Conservation (phyloP, 2,329 filamentous ascomycete genomes). For the Fusarium verrucosum region DNA sequence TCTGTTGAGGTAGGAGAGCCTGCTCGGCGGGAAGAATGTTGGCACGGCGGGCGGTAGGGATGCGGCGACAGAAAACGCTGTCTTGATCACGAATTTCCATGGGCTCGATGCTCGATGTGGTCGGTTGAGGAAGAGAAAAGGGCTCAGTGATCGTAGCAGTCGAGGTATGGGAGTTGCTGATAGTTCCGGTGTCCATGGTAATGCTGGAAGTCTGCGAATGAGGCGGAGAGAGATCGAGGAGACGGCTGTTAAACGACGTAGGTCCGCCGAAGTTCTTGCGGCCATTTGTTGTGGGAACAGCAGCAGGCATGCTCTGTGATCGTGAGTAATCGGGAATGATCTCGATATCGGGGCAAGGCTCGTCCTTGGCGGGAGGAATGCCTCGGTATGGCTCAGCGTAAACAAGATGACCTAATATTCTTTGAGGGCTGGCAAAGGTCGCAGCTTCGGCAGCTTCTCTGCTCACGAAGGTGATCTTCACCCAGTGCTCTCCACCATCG, state of each 20-base stretch:
- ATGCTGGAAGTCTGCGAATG: constrained; percentile 62
- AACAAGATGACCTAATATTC: constrained; percentile 74
- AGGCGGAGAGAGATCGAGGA: constrained; percentile 54
- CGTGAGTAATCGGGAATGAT: constrained; percentile 47
- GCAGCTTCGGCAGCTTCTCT: constrained; percentile 75
- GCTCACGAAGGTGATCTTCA: constrained; percentile 84
- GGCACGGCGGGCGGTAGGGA: constrained; percentile 72
- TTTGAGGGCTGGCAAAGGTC: constrained; percentile 74
- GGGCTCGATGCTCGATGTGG: constrained; percentile 41
- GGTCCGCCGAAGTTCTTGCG: constrained; percentile 46
- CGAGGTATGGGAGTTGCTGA: constrained; percentile 56
- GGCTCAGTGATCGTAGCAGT: constrained; percentile 57
- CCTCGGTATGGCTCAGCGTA: constrained; percentile 76
- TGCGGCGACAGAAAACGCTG: constrained; percentile 65
- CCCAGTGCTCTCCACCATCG: constrained; percentile 89
- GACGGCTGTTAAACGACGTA: constrained; percentile 50
- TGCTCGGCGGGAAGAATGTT: constrained; percentile 74
- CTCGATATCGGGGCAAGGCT: constrained; percentile 65
- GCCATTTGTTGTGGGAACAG: constrained; percentile 40
- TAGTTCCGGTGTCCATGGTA: constrained; percentile 66
- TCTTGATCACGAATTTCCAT: constrained; percentile 48
- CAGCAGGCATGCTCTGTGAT: constrained; percentile 51
- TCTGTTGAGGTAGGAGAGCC: constrained; percentile 75
- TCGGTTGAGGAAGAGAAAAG: constrained; percentile 23
- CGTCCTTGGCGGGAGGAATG: constrained; percentile 70